Conservation (phyloP, 176 grass and related monocot genomes). For the Thalia dealbata region DNA sequence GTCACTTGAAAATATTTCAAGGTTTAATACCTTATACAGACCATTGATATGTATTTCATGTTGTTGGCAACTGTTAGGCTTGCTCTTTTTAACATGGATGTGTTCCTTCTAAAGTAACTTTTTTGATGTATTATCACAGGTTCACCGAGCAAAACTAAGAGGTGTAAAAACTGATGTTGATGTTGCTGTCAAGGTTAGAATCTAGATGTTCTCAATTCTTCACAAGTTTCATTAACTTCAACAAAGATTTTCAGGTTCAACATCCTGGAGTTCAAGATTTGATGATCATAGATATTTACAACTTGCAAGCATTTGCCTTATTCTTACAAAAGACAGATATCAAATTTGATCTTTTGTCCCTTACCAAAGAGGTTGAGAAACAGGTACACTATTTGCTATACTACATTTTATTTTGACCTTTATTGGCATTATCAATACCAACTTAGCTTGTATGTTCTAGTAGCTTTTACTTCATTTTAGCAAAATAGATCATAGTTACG, state of each 20-base stretch:
- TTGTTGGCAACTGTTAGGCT: too few species aligned
- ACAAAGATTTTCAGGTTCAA: slow-evolving; percentile 52
- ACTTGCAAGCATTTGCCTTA: slow-evolving; percentile 76
- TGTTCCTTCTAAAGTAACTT: neutral
- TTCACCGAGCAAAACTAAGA: slow-evolving; percentile 77
- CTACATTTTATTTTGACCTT: neutral
- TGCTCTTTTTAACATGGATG: too few species aligned
- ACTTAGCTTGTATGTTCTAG: too few species aligned
- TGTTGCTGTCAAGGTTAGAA: slow-evolving; percentile 76
- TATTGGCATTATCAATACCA: too few species aligned
- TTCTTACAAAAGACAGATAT: slow-evolving; percentile 89
- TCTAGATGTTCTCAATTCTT: neutral
- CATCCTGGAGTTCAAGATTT: slow-evolving; percentile 80
- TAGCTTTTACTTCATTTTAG: neutral
- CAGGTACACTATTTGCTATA: slow-evolving; percentile 34
- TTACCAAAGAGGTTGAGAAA: slow-evolving; percentile 88
- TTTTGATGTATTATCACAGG: slow-evolving; percentile 32
- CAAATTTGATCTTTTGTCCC: slow-evolving; percentile 88
- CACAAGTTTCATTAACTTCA: neutral
- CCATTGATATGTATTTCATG: too few species aligned
- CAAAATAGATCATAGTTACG: neutral
- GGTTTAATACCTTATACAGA: too few species aligned
- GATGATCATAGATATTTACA: slow-evolving; percentile 87
- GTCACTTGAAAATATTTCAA: too few species aligned
- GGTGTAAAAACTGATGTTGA: slow-evolving; percentile 59